Evolutionary conservation across 1,139 yeast species (phyloP), one percentile per base, ranked within the genome.

Genomic region (Taiozyma sp.): DNA sequence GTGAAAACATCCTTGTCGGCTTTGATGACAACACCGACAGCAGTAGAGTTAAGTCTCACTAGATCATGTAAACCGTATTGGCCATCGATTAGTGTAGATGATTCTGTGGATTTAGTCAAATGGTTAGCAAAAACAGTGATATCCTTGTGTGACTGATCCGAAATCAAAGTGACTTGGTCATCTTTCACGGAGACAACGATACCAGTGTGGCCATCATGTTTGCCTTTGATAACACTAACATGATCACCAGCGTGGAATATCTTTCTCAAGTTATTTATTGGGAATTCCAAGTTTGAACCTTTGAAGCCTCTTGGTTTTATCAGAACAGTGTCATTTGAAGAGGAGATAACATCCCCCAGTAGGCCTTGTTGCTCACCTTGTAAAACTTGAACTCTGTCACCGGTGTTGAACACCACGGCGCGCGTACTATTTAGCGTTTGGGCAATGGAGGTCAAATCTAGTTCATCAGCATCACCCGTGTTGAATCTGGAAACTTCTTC

Each of bases 291-390:
- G 51, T 77, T 72, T 57, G 76, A 71, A 57, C 74, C 62, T 54
- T 72, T 54, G 55, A 54, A 80, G 71, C 71, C 79, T 65, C 71
- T 73, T 68, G 74, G 73, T 76, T 72, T 78, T 4, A 72, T 66
- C 13, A 70, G 59, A 22, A 69, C 72, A 49, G 70, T 66, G 39
- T 70, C 73, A 19, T 67, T 64, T 0, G 71, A 61, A 3, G 91
- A 82, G 39, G 87, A 79, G 4, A 80, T 70, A 48, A 93, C 96
- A 50, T 79, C 77, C 70, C 98, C 99, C 47, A 80, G 78, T 52
- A 96, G 82, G 53, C 93, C 96, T 42, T 95, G 84, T 71, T 91
- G 97, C 71, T 93, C 99, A 66, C 99, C 99, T 59, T 84, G 82
- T 54, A 87, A 79, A 47, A 93, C 87, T 69, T 92, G 97, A 48